Conservation (phyloP, 768 basidiomycete species). For the Botryobasidium botryosum region DNA sequence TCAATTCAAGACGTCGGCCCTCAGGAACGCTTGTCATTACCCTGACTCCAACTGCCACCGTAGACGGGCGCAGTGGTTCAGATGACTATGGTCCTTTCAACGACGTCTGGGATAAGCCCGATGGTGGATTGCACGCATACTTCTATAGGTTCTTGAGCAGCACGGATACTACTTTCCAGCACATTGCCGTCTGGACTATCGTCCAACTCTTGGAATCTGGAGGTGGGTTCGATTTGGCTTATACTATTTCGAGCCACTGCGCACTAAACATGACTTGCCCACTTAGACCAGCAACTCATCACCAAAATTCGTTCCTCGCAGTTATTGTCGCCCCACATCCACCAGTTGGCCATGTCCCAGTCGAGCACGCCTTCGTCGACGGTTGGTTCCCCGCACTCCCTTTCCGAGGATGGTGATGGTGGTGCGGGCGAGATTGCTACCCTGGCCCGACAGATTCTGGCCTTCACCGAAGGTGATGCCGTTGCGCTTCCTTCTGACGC, state of each 20-base stretch:
- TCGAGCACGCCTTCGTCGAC: conserved; percentile 56
- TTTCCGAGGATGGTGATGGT: conserved; percentile 45
- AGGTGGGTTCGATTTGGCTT: conserved; percentile 28
- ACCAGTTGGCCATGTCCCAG: conserved; percentile 55
- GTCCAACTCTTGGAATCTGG: conserved; percentile 96
- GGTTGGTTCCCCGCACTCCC: conserved; percentile 43
- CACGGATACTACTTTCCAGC: conserved; percentile 93
- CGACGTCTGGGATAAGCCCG: conserved; percentile 95
- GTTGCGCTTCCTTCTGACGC: conserved; percentile 32
- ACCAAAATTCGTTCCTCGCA: conserved; percentile 78
- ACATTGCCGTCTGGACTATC: conserved; percentile 99
- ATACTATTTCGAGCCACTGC: neutral
- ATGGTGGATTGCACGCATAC: conserved; percentile 93
- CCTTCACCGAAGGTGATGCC: conserved; percentile 60
- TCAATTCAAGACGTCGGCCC: too few species aligned
- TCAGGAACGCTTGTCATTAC: too few species aligned
- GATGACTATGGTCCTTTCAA: conserved; percentile 97
- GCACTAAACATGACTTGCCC: neutral
- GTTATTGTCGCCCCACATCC: conserved; percentile 72
- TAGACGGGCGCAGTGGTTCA: conserved; percentile 55
- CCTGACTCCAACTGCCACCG: too few species aligned
- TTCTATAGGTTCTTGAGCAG: conserved; percentile 86
- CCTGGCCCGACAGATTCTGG: conserved; percentile 69
- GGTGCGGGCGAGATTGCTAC: conserved; percentile 85
- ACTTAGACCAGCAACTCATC: conserved; percentile 66